A percentile compares a stretch with the other conserved stretches of the same genome.
Evolutionary conservation across 768 basidiomycete genomes (phyloP).

Genomic region (Kwoniella shandongensis): DNA sequence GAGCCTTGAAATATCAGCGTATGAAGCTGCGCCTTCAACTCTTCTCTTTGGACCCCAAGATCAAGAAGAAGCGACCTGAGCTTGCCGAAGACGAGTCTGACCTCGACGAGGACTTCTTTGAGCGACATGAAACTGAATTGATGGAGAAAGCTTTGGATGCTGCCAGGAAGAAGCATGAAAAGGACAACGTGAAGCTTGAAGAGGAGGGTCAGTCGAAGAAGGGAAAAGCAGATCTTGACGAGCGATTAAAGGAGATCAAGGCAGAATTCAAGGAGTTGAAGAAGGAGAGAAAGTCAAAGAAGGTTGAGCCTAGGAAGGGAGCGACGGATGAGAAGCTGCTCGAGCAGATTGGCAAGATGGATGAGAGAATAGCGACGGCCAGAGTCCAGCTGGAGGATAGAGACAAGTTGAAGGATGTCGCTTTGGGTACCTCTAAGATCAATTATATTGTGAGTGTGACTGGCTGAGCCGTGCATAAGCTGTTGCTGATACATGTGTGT

Average conservation of each 20-base stretch:
- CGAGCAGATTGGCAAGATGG: slow-evolving; percentile 76
- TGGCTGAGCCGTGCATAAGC: not conserved
- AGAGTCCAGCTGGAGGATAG: slow-evolving; percentile 87
- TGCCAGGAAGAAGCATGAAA: slow-evolving; percentile 88
- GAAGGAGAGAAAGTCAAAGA: slow-evolving; percentile 77
- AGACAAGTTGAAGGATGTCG: slow-evolving; percentile 92
- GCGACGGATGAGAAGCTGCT: slow-evolving; percentile 72
- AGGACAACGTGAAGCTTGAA: slow-evolving; percentile 67
- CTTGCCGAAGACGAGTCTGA: slow-evolving; percentile 85
- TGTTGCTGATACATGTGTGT: slow-evolving; percentile 9
- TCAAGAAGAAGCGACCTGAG: slow-evolving; percentile 72
- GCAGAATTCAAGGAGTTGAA: slow-evolving; percentile 71
- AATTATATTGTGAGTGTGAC: slow-evolving; percentile 73
- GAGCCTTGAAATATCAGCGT: slow-evolving; percentile 88
- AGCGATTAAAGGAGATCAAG: slow-evolving; percentile 69
- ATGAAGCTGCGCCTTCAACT: slow-evolving; percentile 93
- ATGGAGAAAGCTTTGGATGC: slow-evolving; percentile 84
- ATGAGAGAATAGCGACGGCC: slow-evolving; percentile 78
- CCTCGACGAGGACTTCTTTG: slow-evolving; percentile 88
- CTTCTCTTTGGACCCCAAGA: slow-evolving; percentile 72
- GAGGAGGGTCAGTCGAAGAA: slow-evolving; percentile 64
- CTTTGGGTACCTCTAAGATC: slow-evolving; percentile 81
- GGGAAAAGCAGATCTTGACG: slow-evolving; percentile 65
- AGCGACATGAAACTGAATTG: slow-evolving; percentile 71
- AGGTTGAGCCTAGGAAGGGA: slow-evolving; percentile 52